Evolutionary conservation across 805 yeast genomes (phyloP).

Genomic region (Schwanniomyces sp.): DNA sequence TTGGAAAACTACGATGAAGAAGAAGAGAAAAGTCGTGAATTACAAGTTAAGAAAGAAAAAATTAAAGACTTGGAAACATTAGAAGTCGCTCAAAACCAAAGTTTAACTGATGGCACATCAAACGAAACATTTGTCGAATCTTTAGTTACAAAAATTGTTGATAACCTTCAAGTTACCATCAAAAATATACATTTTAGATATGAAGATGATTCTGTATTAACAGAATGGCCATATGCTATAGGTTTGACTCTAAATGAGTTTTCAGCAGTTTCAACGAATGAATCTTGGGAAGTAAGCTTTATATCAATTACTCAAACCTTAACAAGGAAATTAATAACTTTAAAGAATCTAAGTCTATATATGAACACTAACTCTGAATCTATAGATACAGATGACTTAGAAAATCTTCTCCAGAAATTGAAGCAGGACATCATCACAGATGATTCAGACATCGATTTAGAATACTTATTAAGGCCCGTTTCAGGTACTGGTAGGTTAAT

Average conservation of each 20-base stretch:
- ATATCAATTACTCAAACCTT: conserved; percentile 65
- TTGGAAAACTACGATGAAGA: conserved; percentile 53
- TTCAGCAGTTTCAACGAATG: conserved; percentile 89
- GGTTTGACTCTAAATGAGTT: conserved; percentile 84
- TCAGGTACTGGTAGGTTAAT: conserved; percentile 84
- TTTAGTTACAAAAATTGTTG: conserved; percentile 84
- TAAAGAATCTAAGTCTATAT: conserved; percentile 74
- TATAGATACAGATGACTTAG: conserved; percentile 48
- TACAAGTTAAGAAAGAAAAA: conserved; percentile 65
- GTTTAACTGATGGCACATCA: conserved; percentile 38
- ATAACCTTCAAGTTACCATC: conserved; percentile 87
- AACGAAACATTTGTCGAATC: conserved; percentile 86
- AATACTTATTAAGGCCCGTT: conserved; percentile 79
- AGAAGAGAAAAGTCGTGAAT: conserved; percentile 59
- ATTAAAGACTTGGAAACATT: conserved; percentile 66
- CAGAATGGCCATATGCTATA: conserved; percentile 73
- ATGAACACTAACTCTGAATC: conserved; percentile 72
- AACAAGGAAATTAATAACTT: conserved; percentile 74
- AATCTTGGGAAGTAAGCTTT: conserved; percentile 80
- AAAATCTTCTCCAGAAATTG: conserved; percentile 49
- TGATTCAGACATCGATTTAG: conserved; percentile 23
- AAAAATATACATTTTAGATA: conserved; percentile 89
- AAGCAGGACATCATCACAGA: conserved; percentile 42
- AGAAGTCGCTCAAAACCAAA: conserved; percentile 44
- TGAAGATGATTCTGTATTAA: conserved; percentile 74